A percentile compares a stretch with the other conserved stretches of the same genome.
Evolutionary conservation across 2,329 filamentous ascomycete species (phyloP).

Genomic region (Penicillium italicum): DNA sequence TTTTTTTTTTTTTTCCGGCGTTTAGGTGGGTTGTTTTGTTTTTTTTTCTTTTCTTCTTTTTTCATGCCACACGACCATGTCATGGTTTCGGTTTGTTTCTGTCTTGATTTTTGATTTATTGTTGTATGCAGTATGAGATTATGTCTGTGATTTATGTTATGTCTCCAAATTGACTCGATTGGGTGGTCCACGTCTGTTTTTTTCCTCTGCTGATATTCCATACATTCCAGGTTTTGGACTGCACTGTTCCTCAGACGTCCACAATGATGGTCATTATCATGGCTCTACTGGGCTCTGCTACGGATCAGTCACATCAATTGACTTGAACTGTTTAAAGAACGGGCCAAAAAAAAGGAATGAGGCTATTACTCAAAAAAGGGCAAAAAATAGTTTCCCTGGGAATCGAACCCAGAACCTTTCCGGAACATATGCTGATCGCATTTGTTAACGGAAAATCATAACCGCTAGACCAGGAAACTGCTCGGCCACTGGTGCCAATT

Average conservation of each 20-base stretch:
- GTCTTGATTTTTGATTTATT: not conserved
- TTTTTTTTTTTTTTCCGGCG: not conserved
- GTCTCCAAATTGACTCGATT: not conserved
- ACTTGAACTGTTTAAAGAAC: not conserved
- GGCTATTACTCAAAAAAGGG: not conserved
- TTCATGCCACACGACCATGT: not conserved
- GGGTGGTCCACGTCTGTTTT: not conserved
- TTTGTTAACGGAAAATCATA: constrained; percentile 14
- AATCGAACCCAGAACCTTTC: constrained; percentile 14
- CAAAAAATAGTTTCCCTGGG: constrained; percentile 11
- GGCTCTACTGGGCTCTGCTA: not conserved
- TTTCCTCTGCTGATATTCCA: not conserved
- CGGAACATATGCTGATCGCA: constrained; percentile 3
- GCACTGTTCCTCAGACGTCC: not conserved
- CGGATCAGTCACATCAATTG: not conserved
- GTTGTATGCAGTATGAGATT: constrained; percentile 2
- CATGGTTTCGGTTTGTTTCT: not conserved
- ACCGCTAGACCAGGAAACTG: constrained; percentile 12
- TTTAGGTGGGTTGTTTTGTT: constrained; percentile 6
- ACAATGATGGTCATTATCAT: not conserved
- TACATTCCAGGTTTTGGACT: not conserved
- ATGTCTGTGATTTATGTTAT: constrained; percentile 1
- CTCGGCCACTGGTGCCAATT: not conserved
- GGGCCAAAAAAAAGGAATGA: not conserved
- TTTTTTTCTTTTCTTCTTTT: not conserved